Percentiles rank a stretch among this genome's conserved stretches.
Conservation (phyloP, 2,329 filamentous ascomycete species). For the Scedosporium apiospermum region DNA sequence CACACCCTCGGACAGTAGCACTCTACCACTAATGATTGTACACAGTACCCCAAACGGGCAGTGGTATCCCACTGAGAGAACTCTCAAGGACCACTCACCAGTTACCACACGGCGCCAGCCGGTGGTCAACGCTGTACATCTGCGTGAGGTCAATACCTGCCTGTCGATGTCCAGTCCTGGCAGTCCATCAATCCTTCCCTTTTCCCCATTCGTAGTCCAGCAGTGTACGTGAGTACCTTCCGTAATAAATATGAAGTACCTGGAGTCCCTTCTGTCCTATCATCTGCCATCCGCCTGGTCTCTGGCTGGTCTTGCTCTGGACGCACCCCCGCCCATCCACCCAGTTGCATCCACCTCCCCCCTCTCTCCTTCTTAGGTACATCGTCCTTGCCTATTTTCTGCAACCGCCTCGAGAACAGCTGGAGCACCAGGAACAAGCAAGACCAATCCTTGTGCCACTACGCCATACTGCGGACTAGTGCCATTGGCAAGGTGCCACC, state of each 20-base stretch:
- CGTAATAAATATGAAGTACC: neutral
- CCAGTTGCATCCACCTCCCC: neutral
- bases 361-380: neutral
- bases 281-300: neutral
- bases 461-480: neutral
- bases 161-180: neutral
- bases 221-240: neutral
- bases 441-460: neutral
- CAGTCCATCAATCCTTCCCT: neutral
- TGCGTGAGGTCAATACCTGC: neutral
- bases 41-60: neutral
- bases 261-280: neutral
- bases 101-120: constrained; percentile 3
- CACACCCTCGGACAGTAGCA: neutral
- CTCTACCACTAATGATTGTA: neutral
- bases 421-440: neutral
- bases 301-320: neutral
- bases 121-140: constrained; percentile 2
- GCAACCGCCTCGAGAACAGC: constrained; percentile 1
- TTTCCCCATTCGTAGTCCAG: neutral
- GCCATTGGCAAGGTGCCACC: constrained; percentile 1
- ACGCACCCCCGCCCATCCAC: neutral
- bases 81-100: neutral
- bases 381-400: neutral
- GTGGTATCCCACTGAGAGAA: neutral